phyloP scores from a whole-genome alignment of 352 stramenopile genomes.

The Globisporangium abappressorium region DNA sequence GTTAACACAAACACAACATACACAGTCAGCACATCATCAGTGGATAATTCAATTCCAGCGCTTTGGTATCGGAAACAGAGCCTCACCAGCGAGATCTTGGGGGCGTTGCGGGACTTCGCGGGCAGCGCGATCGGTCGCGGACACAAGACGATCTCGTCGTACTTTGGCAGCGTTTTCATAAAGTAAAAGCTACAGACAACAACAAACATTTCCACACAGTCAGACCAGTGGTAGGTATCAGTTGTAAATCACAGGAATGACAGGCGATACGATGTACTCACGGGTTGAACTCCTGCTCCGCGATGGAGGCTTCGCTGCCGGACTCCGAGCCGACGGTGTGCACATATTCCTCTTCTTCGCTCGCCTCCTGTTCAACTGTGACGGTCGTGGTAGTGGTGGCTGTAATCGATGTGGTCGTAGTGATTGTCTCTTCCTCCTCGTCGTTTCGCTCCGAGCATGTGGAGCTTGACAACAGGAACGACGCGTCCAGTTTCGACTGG shows the following conservation, averaged over 20 bases:
- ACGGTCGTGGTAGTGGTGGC: constrained; percentile 14
- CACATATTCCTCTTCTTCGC: constrained; percentile 20
- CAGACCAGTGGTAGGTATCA: not conserved
- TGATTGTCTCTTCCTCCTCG: constrained; percentile 22
- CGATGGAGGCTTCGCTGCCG: constrained; percentile 27
- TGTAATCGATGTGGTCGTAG: constrained; percentile 12
- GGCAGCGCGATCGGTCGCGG: constrained; percentile 56
- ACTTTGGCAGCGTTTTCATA: constrained; percentile 83
- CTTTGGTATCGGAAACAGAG: not conserved
- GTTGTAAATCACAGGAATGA: no score
- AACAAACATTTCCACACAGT: not conserved
- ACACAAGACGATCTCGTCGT: constrained; percentile 62
- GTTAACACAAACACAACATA: not conserved
- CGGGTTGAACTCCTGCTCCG: constrained; percentile 79
- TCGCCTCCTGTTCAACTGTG: constrained; percentile 23
- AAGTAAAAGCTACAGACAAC: constrained; percentile 68
- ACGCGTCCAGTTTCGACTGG: constrained; percentile 30
- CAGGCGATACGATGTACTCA: constrained; percentile 16
- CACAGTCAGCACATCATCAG: not conserved
- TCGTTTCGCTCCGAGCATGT: constrained; percentile 25
- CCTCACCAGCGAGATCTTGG: constrained; percentile 70
- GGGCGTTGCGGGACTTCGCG: constrained; percentile 43
- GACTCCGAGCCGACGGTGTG: constrained; percentile 15
- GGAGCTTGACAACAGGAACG: constrained; percentile 20
- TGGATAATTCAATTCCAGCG: not conserved